Evolutionary conservation across 73 alveolate genomes (phyloP).

Genomic region (Paramecium sexaurelia): DNA sequence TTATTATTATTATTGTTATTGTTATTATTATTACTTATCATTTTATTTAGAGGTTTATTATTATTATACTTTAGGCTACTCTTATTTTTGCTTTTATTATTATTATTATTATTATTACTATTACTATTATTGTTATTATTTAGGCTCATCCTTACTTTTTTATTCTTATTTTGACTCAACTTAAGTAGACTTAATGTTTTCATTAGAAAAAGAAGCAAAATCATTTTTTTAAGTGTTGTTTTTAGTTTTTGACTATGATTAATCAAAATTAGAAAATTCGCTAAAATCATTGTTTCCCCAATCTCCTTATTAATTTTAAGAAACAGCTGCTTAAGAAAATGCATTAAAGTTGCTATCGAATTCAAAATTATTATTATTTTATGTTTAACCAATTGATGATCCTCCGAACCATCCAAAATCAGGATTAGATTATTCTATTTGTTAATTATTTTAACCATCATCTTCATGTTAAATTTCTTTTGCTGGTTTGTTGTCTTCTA

Average conservation of each 20-base stretch:
- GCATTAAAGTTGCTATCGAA: constrained; percentile 15
- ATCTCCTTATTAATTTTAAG: not conserved
- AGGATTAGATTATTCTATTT: not conserved
- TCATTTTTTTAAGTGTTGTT: not conserved
- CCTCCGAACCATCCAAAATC: constrained; percentile 47
- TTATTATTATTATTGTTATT: too few relatives aligned
- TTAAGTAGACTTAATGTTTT: not conserved
- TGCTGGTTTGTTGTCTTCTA: not conserved
- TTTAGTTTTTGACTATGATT: not conserved
- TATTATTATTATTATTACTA: not conserved
- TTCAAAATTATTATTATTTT: not conserved
- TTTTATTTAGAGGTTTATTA: not conserved
- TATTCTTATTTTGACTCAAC: not conserved
- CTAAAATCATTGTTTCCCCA: constrained; percentile 47
- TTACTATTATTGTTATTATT: not conserved
- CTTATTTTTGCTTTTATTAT: not conserved
- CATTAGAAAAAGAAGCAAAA: not conserved
- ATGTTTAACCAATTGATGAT: not conserved
- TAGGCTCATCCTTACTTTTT: not conserved
- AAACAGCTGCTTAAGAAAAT: constrained; percentile 1
- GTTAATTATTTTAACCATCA: not conserved
- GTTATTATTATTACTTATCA: not conserved
- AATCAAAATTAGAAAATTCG: not conserved
- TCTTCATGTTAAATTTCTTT: not conserved
- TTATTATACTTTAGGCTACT: not conserved